These are phyloP conservation scores for Asterochloris sp. DNA, from an alignment of 139 green algal species.

Conservation along the genomic window DNA sequence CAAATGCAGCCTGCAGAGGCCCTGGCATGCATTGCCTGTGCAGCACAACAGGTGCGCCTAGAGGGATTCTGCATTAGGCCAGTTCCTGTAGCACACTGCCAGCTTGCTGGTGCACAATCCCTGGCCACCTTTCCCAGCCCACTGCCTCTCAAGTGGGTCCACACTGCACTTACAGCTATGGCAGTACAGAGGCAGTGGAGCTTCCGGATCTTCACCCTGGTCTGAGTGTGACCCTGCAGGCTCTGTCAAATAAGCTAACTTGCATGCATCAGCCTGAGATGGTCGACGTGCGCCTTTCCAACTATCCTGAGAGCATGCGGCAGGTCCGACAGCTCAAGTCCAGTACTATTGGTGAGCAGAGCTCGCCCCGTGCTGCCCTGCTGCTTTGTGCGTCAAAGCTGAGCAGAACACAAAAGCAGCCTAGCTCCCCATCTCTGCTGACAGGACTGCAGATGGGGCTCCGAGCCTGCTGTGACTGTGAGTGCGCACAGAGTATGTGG, in stretches of 20 bases:
- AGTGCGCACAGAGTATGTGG: background rate
- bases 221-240: background rate
- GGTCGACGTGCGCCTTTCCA: slow-evolving; percentile 46
- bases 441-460: background rate
- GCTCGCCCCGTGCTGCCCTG: slow-evolving; percentile 1
- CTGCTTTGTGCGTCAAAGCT: background rate
- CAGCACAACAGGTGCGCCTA: slow-evolving; percentile 22
- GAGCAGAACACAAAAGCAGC: no score
- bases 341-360: slow-evolving; percentile 41
- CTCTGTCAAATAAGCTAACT: background rate
- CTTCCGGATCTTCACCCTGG: background rate
- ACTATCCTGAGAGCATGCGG: slow-evolving; percentile 35
- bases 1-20: slow-evolving; percentile 49
- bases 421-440: background rate
- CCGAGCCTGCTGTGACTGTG: background rate
- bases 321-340: slow-evolving; percentile 55
- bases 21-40: slow-evolving; percentile 50
- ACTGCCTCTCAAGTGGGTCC: background rate
- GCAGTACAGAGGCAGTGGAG: slow-evolving; percentile 30
- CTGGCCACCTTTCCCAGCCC: background rate
- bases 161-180: background rate
- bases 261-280: slow-evolving; percentile 12
- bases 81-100: background rate
- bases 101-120: background rate
- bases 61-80: background rate